Conservation (phyloP, 2,329 filamentous ascomycete genomes). For the Aspergillus sp. region DNA sequence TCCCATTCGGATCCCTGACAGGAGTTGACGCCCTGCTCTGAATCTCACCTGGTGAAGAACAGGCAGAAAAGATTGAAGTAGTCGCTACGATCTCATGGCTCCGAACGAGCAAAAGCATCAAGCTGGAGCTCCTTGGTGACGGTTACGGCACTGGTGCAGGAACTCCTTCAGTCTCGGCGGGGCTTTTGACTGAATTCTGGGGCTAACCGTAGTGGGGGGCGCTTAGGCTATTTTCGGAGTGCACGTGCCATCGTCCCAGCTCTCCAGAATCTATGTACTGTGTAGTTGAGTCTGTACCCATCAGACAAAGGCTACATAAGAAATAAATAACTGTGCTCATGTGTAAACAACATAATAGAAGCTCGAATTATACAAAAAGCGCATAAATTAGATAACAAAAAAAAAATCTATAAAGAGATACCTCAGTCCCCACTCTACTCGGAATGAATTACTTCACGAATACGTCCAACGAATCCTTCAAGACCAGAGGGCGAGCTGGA, state of each 20-base stretch:
- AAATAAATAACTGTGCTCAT: not conserved
- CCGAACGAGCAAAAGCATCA: not conserved
- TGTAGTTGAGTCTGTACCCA: not conserved
- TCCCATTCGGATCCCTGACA: not conserved
- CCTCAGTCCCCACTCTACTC: slow-evolving; percentile 40
- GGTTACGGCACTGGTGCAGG: slow-evolving; percentile 2
- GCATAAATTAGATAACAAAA: not conserved
- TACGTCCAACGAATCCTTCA: slow-evolving; percentile 60
- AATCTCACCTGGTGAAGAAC: not conserved
- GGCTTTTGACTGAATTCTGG: not conserved
- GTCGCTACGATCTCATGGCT: not conserved
- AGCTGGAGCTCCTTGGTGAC: not conserved
- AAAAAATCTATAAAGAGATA: not conserved
- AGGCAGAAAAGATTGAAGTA: not conserved
- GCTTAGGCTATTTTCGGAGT: not conserved
- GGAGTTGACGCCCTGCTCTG: not conserved
- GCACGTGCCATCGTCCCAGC: slow-evolving; percentile 3
- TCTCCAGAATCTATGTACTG: not conserved
- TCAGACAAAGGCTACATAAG: not conserved
- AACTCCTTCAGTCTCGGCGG: not conserved
- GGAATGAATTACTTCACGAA: slow-evolving; percentile 39
- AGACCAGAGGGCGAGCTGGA: slow-evolving; percentile 53
- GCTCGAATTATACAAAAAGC: not conserved
- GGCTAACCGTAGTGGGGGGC: slow-evolving; percentile 6
- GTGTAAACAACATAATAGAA: not conserved